Base-by-base conservation (phyloP, 179 eudicot species). In the Beta lomatogona region DNA sequence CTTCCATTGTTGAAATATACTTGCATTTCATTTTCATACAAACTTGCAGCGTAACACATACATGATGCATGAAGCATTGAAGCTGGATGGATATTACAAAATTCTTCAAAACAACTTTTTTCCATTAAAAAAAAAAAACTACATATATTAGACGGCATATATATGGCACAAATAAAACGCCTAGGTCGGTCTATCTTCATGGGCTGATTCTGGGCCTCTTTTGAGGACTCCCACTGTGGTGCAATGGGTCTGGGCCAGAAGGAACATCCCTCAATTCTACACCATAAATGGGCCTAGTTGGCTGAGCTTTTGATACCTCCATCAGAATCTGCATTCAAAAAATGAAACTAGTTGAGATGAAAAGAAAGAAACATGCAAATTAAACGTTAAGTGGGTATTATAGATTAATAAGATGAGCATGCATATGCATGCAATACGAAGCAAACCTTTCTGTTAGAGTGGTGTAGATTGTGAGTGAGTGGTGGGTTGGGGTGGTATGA, bases 161-260 rank as follows among this genome's bases (percentile, higher is more conserved):
- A 36, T 36, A 36, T 36, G 41, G 41, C 41, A 36, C 41, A 36
- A 36, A 36, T 36, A 36, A 36, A 36, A 36, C 41, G 3, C 19
- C 19, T n/a, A 15, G 60, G 7, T 68, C 11, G 16, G 71, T 44
- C 59, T 6, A 64, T 36, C 5, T 57, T 79, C 76, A 79, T 79
- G 81, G 81, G n/a, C 81, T 79, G 48, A 45, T 58, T 25, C 31
- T 61, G 63, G 89, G 88, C 85, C 71, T 85, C 76, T 45, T 83
- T 4, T 82, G 87, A 67, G 79, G 69, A 5, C 76, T 84, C 11
- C 83, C 87, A 63, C 81, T 83, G 84, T 90, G 92, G 86, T 90
- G 92, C 81, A 90, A 44, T 63, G 92, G 92, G 74, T 90, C 92
- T 6, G 92, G 92, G 19, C 92, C 92, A 6, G 88, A 53, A 8